Evolutionary conservation across 2,329 filamentous ascomycete species (phyloP), one percentile per base, ranked within the genome.

Genomic region (Domatiomyces catenatus): DNA sequence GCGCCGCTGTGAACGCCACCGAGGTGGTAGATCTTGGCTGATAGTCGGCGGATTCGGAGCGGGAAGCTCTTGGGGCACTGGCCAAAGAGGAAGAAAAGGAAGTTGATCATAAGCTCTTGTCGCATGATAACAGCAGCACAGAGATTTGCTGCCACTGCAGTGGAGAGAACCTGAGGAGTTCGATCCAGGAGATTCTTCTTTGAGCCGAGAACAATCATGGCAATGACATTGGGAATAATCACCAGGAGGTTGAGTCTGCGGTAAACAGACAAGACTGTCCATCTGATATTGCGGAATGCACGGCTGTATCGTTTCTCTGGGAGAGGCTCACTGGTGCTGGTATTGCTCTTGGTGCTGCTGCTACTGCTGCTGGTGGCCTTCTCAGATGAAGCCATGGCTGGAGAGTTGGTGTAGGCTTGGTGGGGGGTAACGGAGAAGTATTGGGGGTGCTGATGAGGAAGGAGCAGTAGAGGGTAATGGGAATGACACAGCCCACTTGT

Each of bases 1-100:
- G 71, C 73, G 5, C 73, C 74, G 50, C 70, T 74, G 56, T 77
- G 74, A 1, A 76, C 63, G 19, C 74, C 74, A n/a, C 74, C 74
- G 50, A 74, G 70, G 53, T 75, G 72, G 58, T 75, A 76, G 5
- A 75, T 66, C 50, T 75, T 75, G 8, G 71, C 72, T 8, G 66
- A 66, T 42, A 70, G 60, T 8, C 68, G 63, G 26, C 74, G 70
- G 47, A 73, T 56, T 39, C 67, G 59, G 28, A 75, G 62, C 1
- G 74, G 73, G 20, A 68, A 64, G 28, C 63, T 69, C 47, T 63
- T 62, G n/a, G 71, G 71, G 46, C 71, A 66, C 17, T 66, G 67
- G 52, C 66, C 67, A 49, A 72, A 70, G 8, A 68, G 53, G 48
- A 62, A 58, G 59, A 75, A 76, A 44, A 76, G 66, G 15, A 64